Conservation (phyloP, 768 basidiomycete genomes). For the Russula compacta region DNA sequence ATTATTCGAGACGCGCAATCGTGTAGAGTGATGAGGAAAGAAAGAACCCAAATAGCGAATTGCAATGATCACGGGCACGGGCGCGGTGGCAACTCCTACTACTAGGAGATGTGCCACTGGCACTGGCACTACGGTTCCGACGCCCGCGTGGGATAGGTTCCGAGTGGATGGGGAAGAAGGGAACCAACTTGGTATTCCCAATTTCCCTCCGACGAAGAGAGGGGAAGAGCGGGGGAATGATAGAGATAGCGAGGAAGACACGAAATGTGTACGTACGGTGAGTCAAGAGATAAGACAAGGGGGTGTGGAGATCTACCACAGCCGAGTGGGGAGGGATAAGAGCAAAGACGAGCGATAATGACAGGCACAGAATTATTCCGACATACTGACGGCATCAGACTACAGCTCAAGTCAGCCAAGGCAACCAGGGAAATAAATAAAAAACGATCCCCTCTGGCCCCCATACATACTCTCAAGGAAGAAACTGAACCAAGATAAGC, state of each 20-base stretch:
- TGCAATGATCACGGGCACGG: not conserved
- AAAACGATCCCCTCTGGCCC: not conserved
- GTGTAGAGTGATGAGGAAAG: not conserved
- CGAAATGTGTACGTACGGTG: not conserved
- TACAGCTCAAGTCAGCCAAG: not conserved
- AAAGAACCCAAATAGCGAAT: not conserved
- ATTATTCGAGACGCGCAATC: not conserved
- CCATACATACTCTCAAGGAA: not conserved
- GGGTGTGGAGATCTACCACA: not conserved
- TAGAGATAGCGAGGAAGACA: slow-evolving; percentile 5
- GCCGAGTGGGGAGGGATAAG: not conserved
- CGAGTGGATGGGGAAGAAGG: not conserved
- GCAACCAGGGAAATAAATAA: not conserved
- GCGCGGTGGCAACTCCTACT: not conserved
- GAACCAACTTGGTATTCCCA: not conserved
- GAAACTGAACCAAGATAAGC: slow-evolving; percentile 6
- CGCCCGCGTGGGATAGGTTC: no score
- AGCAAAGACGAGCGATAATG: not conserved
- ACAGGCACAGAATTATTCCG: not conserved
- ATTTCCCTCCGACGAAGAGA: not conserved
- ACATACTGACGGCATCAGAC: not conserved
- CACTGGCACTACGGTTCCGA: no score
- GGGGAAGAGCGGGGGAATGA: no score
- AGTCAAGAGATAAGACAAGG: slow-evolving; percentile 6
- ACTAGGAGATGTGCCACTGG: no score